Evolutionary conservation across 495 filamentous ascomycete genomes (phyloP).

Genomic region (Aspergillus olivimuriae): DNA sequence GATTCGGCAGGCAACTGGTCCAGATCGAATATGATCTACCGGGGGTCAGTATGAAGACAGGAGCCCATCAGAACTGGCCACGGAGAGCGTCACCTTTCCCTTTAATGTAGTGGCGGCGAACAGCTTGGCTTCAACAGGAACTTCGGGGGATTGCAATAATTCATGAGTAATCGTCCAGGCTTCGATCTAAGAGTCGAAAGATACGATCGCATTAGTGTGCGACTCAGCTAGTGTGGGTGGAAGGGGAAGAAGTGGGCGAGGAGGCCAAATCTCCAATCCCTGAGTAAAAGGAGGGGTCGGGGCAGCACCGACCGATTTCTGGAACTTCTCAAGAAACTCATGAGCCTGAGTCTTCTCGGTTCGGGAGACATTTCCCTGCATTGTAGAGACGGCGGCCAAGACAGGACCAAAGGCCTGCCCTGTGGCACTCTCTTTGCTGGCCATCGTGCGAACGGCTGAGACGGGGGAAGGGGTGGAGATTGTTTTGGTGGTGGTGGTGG

Average conservation of each 20-base stretch:
- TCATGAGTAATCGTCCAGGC: conserved; percentile 86
- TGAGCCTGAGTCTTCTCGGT: conserved; percentile 83
- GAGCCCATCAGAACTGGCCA: conserved; percentile 3
- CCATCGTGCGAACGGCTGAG: conserved; percentile 50
- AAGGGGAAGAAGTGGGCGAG: background rate
- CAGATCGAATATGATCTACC: conserved; percentile 74
- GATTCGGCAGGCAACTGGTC: conserved; percentile 77
- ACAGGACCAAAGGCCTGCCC: conserved; percentile 76
- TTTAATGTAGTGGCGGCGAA: conserved; percentile 97
- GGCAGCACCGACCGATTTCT: conserved; percentile 80
- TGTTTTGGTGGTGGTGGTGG: conserved; percentile 7
- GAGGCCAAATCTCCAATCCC: background rate
- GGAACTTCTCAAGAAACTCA: conserved; percentile 87
- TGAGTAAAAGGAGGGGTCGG: conserved; percentile 10
- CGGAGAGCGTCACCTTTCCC: conserved; percentile 71
- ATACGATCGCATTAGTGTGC: conserved; percentile 8
- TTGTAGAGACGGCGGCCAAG: conserved; percentile 78
- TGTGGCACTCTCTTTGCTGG: conserved; percentile 51
- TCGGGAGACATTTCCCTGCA: conserved; percentile 77
- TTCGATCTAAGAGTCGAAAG: conserved; percentile 54
- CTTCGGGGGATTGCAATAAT: conserved; percentile 68
- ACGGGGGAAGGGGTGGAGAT: conserved; percentile 6
- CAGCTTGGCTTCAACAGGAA: conserved; percentile 76
- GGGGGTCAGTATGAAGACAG: conserved; percentile 21
- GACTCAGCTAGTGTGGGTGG: background rate